phyloP scores from a whole-genome alignment of 352 stramenopile genomes.

The Globisporangium spinosum region DNA sequence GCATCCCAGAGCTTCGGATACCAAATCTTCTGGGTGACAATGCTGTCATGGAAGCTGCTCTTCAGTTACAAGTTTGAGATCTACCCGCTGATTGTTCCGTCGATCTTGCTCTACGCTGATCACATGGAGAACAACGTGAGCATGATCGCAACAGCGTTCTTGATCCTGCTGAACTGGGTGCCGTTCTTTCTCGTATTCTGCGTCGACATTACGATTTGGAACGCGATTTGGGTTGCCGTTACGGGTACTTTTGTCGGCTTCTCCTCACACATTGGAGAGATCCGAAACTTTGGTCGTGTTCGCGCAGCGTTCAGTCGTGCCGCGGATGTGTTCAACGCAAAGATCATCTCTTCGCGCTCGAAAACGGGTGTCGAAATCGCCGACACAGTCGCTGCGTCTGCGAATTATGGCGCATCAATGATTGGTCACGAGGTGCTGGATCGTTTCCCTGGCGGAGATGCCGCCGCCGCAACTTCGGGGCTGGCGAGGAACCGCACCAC shows the following conservation, averaged over 20 bases:
- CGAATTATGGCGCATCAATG: conserved; percentile 43
- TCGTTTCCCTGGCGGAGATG: conserved; percentile 37
- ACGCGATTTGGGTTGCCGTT: conserved; percentile 96
- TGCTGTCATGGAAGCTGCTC: conserved; percentile 95
- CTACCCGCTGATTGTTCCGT: conserved; percentile 92
- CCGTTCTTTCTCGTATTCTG: conserved; percentile 98
- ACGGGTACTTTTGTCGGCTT: conserved; percentile 96
- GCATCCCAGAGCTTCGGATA: conserved; percentile 89
- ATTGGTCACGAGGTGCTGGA: conserved; percentile 60
- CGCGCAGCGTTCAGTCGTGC: conserved; percentile 84
- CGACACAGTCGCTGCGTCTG: conserved; percentile 23
- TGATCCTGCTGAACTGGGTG: conserved; percentile 95
- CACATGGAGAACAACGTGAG: conserved; percentile 90
- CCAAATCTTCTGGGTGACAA: conserved; percentile 93
- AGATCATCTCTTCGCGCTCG: conserved; percentile 75
- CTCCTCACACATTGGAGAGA: conserved; percentile 94
- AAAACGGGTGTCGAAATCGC: conserved; percentile 69
- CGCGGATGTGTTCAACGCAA: conserved; percentile 83
- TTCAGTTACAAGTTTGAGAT: conserved; percentile 99
- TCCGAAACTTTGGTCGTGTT: conserved; percentile 90
- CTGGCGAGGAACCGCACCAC: conserved; percentile 21
- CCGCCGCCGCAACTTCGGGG: conserved; percentile 16
- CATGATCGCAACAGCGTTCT: conserved; percentile 77
- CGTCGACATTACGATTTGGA: conserved; percentile 99
- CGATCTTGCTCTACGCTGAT: conserved; percentile 95